These are phyloP conservation scores for grape (Vitis vinifera) DNA, from an alignment of 164 flowering plant species.

Conservation along the genomic window ASM3070453v1 NC_081807.1:6504001-6504500, in stretches of 20 bases:
- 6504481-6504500: background rate
- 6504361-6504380: conserved; percentile 91
- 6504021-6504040: too few species aligned
- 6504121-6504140: too few species aligned
- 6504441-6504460: background rate
- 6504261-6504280: conserved; percentile 76
- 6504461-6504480: background rate
- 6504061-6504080: too few species aligned
- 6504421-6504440: background rate
- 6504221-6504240: conserved; percentile 81
- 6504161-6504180: background rate
- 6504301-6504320: conserved; percentile 67
- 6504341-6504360: conserved; percentile 92
- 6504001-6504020: too few species aligned
- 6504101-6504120: too few species aligned
- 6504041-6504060: too few species aligned
- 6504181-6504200: conserved; percentile 97
- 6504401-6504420: background rate
- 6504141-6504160: background rate
- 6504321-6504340: conserved; percentile 88
- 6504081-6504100: too few species aligned
- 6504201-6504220: conserved; percentile 96
- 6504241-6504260: conserved; percentile 78
- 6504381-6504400: conserved; percentile 33
- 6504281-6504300: conserved; percentile 77